A percentile compares a stretch with the other conserved stretches of the same genome.
phyloP scores from a whole-genome alignment of 2,329 filamentous ascomycete species.

The Escovopsis sp. region DNA sequence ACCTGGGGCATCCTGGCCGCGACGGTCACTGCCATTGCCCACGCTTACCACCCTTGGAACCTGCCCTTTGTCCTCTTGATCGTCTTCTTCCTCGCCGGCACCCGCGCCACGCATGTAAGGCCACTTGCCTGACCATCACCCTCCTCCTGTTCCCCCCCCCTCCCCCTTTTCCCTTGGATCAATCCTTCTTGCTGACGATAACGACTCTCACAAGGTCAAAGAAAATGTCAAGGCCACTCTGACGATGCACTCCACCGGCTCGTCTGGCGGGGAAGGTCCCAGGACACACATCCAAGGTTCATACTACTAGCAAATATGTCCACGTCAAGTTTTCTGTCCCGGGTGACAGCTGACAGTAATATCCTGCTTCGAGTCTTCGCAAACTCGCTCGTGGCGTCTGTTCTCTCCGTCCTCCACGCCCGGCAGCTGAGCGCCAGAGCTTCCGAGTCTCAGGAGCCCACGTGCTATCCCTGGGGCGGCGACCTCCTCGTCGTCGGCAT shows the following conservation, averaged over 20 bases:
- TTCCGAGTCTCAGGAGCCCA: constrained; percentile 25
- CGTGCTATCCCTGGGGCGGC: constrained; percentile 46
- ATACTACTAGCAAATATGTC: constrained; percentile 1
- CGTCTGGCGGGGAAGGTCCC: constrained; percentile 63
- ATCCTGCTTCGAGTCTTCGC: constrained; percentile 46
- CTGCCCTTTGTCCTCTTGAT: constrained; percentile 74
- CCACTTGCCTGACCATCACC: too few relatives aligned
- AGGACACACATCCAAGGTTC: constrained; percentile 68
- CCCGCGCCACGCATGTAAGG: constrained; percentile 65
- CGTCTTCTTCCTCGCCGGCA: constrained; percentile 79
- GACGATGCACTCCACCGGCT: constrained; percentile 63
- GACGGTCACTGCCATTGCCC: constrained; percentile 56
- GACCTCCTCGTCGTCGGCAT: constrained; percentile 51
- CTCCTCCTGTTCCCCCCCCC: too few relatives aligned
- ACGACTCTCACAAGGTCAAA: constrained; percentile 48
- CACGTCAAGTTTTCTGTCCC: too few relatives aligned
- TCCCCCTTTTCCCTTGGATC: too few relatives aligned
- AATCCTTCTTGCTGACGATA: constrained; percentile 2
- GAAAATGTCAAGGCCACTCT: constrained; percentile 70
- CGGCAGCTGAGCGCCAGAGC: constrained; percentile 40
- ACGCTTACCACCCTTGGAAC: constrained; percentile 87
- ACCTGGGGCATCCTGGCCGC: constrained; percentile 60
- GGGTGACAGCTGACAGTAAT: not conserved
- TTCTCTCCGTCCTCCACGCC: constrained; percentile 45
- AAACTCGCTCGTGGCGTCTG: constrained; percentile 67